A percentile compares a stretch with the other conserved stretches of the same genome.
phyloP scores from a whole-genome alignment of 2,329 filamentous ascomycete species.

The Juglanconis oblonga region DNA sequence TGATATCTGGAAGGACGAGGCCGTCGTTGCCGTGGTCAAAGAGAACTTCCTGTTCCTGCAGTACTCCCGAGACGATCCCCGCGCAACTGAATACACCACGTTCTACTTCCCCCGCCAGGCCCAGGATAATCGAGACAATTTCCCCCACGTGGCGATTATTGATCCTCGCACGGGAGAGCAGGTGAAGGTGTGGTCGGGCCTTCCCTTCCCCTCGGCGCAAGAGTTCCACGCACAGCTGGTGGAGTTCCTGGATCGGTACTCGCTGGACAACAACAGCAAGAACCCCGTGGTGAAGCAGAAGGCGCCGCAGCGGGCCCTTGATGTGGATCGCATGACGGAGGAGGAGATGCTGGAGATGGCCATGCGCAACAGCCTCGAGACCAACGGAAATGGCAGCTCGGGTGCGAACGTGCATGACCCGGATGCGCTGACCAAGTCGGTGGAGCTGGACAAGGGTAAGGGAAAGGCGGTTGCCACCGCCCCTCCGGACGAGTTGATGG shows the following conservation, averaged over 20 bases:
- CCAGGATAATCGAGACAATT: constrained; percentile 81
- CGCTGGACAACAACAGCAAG: constrained; percentile 80
- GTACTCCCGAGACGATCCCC: constrained; percentile 80
- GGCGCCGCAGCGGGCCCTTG: constrained; percentile 59
- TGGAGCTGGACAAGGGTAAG: constrained; percentile 50
- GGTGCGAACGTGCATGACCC: constrained; percentile 64
- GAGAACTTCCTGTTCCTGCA: constrained; percentile 97
- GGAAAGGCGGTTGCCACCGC: constrained; percentile 38
- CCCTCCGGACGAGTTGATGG: constrained; percentile 32
- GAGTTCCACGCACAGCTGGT: constrained; percentile 91
- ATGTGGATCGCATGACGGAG: constrained; percentile 87
- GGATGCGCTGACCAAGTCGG: constrained; percentile 77
- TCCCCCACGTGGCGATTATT: constrained; percentile 92
- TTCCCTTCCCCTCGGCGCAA: constrained; percentile 68
- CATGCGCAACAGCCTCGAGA: constrained; percentile 79
- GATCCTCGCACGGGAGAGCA: constrained; percentile 95
- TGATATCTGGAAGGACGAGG: constrained; percentile 89
- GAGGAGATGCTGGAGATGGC: constrained; percentile 97
- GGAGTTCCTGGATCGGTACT: constrained; percentile 97
- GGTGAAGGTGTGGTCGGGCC: constrained; percentile 91
- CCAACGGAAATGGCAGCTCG: constrained; percentile 36
- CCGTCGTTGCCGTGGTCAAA: constrained; percentile 73
- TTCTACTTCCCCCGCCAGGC: constrained; percentile 77
- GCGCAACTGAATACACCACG: constrained; percentile 76
- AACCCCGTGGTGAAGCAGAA: constrained; percentile 89